phyloP scores from a whole-genome alignment of 1,139 yeast species.

The Eremothecium cymbalariae region DNA sequence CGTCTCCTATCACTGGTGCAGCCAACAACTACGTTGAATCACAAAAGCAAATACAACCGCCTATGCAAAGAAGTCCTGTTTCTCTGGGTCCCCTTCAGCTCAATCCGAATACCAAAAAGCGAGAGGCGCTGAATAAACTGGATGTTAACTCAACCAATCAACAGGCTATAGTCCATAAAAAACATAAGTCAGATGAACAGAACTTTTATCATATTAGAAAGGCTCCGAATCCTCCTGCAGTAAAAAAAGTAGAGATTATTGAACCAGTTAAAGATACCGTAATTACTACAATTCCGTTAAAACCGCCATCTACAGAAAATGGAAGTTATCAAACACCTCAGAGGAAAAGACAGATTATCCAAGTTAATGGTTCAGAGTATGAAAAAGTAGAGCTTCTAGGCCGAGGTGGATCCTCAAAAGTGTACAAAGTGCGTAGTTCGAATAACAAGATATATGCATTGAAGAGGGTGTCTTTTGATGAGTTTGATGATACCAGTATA shows the following conservation, averaged over 20 bases:
- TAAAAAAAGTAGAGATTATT: slow-evolving; percentile 23
- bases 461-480: slow-evolving; percentile 74
- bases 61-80: slow-evolving; percentile 7
- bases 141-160: slow-evolving; percentile 20
- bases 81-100: slow-evolving; percentile 6
- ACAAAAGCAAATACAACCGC: slow-evolving; percentile 3
- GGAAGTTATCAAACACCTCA: slow-evolving; percentile 5
- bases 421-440: slow-evolving; percentile 64
- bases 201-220: slow-evolving; percentile 6
- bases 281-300: slow-evolving; percentile 8
- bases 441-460: slow-evolving; percentile 63
- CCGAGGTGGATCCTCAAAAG: slow-evolving; percentile 90
- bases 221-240: slow-evolving; percentile 3
- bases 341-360: slow-evolving; percentile 17
- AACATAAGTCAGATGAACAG: slow-evolving; percentile 6
- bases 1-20: slow-evolving; percentile 11
- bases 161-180: slow-evolving; percentile 4
- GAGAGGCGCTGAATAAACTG: slow-evolving; percentile 27
- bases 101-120: slow-evolving; percentile 10
- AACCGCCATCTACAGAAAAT: slow-evolving; percentile 9
- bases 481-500: slow-evolving; percentile 66
- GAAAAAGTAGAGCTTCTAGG: slow-evolving; percentile 77
- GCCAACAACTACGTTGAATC: slow-evolving; percentile 1
- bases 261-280: slow-evolving; percentile 18
- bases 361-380: slow-evolving; percentile 55